Evolutionary conservation across 805 yeast species (phyloP).

Genomic region (Phaffomyces antillensis): DNA sequence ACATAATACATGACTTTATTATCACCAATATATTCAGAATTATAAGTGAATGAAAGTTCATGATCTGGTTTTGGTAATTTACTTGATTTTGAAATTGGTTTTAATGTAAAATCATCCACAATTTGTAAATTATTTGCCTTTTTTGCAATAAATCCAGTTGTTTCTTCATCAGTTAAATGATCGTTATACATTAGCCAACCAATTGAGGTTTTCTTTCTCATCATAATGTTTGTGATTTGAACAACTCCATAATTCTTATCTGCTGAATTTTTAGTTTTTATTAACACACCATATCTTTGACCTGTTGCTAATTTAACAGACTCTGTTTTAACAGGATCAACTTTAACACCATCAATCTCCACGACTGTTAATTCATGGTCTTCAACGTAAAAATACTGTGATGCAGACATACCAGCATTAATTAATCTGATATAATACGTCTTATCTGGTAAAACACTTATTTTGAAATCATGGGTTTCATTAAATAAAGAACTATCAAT

Average conservation of each 20-base stretch:
- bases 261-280: constrained; percentile 42
- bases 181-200: constrained; percentile 48
- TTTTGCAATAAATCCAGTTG: constrained; percentile 29
- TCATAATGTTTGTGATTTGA: constrained; percentile 50
- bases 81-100: constrained; percentile 31
- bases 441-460: constrained; percentile 35
- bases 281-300: constrained; percentile 63
- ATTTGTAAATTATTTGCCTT: constrained; percentile 21
- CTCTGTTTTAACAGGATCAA: constrained; percentile 40
- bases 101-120: constrained; percentile 31
- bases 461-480: constrained; percentile 37
- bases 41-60: constrained; percentile 44
- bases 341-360: constrained; percentile 53
- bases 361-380: constrained; percentile 46
- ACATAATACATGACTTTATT: constrained; percentile 66
- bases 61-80: constrained; percentile 41
- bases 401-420: constrained; percentile 51
- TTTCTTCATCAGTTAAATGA: constrained; percentile 29
- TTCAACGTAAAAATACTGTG: constrained; percentile 48
- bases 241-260: constrained; percentile 39
- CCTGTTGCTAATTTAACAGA: constrained; percentile 60
- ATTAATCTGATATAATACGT: constrained; percentile 44
- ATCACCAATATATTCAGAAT: constrained; percentile 50
- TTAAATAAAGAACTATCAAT: constrained; percentile 41
- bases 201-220: constrained; percentile 57